Evolutionary conservation across 164 flowering plant genomes (phyloP), one percentile per base, ranked within the genome.

Genomic region (Buxus sempervirens): DNA sequence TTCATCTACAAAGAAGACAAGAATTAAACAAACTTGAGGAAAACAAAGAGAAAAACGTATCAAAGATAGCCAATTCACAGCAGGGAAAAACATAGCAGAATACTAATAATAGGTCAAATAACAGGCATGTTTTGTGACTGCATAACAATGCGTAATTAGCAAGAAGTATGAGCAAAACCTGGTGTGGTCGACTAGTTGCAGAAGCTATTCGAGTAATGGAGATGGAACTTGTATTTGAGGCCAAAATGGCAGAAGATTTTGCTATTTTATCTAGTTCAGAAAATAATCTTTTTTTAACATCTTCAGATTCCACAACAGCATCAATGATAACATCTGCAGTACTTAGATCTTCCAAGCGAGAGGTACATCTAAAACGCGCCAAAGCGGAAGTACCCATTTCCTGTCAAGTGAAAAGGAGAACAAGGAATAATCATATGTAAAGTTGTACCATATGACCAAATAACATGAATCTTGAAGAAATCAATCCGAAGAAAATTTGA

Each of bases 221-320:
- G 54, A 95, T 95, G 22, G 98, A 92, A 75, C 98, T 95, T 24
- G 98, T 95, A 68, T 95, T 92, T n/a, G 98, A 90, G 25, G 98
- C 97, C 78, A 92, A 80, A 72, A 95, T 87, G 22, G 96, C 83
- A 64, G 94, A 86, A 41, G 64, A 55, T 77, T 95, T 90, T 12
- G 78, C 73, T 38, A 89, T 84, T 75, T 78, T 85, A 80, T 92
- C 97, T 16, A 95, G 76, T 45, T 82, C 76, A 67, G 70, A 54
- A 78, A 92, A 95, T 41, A 92, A 42, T 53, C 78, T 83, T 69
- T 82, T 94, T 84, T 94, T 94, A n/a, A 77, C 85, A 67, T 82
- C 89, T 82, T 94, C 98, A 49, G 91, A 86, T 74, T 94, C 98
- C 69, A 93, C 90, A 62, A 94, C 90, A 32, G 98, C 98, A 87